Evolutionary conservation across 2,329 filamentous ascomycete species (phyloP).

Genomic region (Tolypocladium nubicola): DNA sequence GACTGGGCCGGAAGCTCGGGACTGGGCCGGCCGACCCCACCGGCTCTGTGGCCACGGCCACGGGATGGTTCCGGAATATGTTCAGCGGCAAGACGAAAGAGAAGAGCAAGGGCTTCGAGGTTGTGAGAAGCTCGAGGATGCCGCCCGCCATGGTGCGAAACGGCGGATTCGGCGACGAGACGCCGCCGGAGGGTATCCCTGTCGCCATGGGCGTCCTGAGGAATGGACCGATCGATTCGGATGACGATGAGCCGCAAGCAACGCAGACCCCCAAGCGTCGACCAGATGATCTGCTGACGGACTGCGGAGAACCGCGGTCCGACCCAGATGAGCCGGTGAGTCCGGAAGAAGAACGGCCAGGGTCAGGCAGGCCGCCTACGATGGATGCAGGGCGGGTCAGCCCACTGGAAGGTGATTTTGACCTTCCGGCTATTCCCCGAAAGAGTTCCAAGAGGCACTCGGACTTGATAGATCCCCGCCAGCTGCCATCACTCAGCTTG

Average conservation of each 20-base stretch:
- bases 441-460: slow-evolving; percentile 62
- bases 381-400: background rate
- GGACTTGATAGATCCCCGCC: slow-evolving; percentile 20
- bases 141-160: slow-evolving; percentile 57
- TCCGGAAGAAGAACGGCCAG: slow-evolving; percentile 15
- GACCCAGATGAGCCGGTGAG: slow-evolving; percentile 31
- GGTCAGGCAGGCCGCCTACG: background rate
- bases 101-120: slow-evolving; percentile 93
- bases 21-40: slow-evolving; percentile 94
- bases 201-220: slow-evolving; percentile 51
- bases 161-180: slow-evolving; percentile 49
- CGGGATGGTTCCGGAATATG: slow-evolving; percentile 75
- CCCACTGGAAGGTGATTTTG: slow-evolving; percentile 15
- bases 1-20: slow-evolving; percentile 72
- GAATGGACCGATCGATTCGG: slow-evolving; percentile 53
- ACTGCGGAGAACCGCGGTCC: slow-evolving; percentile 35
- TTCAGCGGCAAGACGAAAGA: slow-evolving; percentile 84
- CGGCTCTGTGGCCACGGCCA: slow-evolving; percentile 78
- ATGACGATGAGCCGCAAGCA: slow-evolving; percentile 35
- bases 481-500: slow-evolving; percentile 25
- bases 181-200: slow-evolving; percentile 55
- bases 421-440: slow-evolving; percentile 52
- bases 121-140: slow-evolving; percentile 81
- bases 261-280: slow-evolving; percentile 15
- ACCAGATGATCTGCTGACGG: slow-evolving; percentile 29